These are phyloP conservation scores for Hymenoscyphus fraxineus DNA, from an alignment of 2,329 filamentous ascomycete species.

Conservation along the genomic window DNA sequence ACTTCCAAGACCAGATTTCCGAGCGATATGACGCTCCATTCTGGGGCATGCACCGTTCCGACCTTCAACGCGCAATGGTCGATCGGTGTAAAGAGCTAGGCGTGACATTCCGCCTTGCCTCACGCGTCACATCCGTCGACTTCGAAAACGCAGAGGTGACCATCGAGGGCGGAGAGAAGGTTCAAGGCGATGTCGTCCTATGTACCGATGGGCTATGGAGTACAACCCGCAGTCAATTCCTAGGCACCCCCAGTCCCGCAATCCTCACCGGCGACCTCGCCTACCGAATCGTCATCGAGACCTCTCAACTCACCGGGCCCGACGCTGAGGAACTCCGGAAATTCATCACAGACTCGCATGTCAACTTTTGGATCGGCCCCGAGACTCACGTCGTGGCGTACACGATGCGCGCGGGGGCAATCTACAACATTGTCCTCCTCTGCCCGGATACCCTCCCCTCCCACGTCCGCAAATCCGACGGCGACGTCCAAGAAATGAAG, in stretches of 20 bases:
- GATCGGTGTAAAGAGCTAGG: constrained; percentile 39
- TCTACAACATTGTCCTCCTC: constrained; percentile 65
- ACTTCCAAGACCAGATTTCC: constrained; percentile 28
- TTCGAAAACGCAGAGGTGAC: constrained; percentile 23
- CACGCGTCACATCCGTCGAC: constrained; percentile 34
- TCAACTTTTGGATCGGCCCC: constrained; percentile 63
- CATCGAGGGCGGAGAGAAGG: constrained; percentile 30
- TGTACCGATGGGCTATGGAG: constrained; percentile 65
- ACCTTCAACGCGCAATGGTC: constrained; percentile 44
- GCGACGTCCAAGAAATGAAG: constrained; percentile 58
- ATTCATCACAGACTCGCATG: constrained; percentile 49
- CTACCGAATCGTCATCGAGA: constrained; percentile 56
- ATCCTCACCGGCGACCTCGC: constrained; percentile 61
- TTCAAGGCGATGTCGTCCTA: constrained; percentile 53
- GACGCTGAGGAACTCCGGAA: constrained; percentile 43
- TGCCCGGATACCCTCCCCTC: constrained; percentile 59
- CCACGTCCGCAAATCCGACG: constrained; percentile 48
- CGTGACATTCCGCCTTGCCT: constrained; percentile 38
- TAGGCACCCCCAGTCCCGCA: constrained; percentile 45
- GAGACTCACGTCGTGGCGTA: constrained; percentile 60
- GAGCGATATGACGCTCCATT: constrained; percentile 33
- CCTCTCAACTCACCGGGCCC: constrained; percentile 49
- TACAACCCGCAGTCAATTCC: constrained; percentile 47
- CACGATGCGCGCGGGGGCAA: constrained; percentile 52
- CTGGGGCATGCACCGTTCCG: constrained; percentile 47